phyloP scores from a whole-genome alignment of 73 alveolate species.

The Symbiodinium pilosum region DNA sequence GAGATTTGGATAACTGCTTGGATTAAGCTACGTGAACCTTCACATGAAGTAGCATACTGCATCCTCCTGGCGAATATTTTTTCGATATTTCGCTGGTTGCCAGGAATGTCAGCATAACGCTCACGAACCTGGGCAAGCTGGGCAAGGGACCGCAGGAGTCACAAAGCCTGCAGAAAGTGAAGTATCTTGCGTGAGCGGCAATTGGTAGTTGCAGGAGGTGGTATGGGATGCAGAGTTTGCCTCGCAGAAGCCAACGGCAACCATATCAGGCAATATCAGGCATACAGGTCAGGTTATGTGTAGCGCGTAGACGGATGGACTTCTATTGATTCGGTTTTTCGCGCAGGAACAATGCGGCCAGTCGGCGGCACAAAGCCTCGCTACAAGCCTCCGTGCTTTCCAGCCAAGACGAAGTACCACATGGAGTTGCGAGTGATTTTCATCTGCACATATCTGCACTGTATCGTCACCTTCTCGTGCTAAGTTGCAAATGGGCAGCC shows the following conservation, averaged over 20 bases:
- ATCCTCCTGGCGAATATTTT: neutral
- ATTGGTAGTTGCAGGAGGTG: conserved; percentile 35
- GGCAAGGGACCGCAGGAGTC: neutral
- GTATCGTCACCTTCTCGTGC: too few species aligned
- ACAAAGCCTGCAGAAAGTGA: too few species aligned
- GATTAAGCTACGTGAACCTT: neutral
- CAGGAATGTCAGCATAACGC: conserved; percentile 37
- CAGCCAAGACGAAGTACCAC: conserved; percentile 79
- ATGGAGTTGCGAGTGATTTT: conserved; percentile 54
- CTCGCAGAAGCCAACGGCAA: neutral
- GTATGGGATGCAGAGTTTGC: conserved; percentile 58
- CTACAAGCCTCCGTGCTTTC: conserved; percentile 71
- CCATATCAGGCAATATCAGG: neutral
- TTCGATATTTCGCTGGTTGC: too few species aligned
- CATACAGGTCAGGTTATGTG: too few species aligned
- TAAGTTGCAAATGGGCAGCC: too few species aligned
- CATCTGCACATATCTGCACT: too few species aligned
- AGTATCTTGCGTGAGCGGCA: neutral
- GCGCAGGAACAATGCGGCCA: conserved; percentile 22
- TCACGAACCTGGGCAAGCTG: conserved; percentile 10
- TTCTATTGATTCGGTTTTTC: too few species aligned
- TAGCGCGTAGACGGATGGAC: too few species aligned
- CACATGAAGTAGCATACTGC: neutral
- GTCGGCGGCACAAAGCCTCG: conserved; percentile 28
- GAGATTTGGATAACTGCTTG: neutral